Evolutionary conservation across 208 protist species (phyloP).

Genomic region (Wallacemonas sp.): DNA sequence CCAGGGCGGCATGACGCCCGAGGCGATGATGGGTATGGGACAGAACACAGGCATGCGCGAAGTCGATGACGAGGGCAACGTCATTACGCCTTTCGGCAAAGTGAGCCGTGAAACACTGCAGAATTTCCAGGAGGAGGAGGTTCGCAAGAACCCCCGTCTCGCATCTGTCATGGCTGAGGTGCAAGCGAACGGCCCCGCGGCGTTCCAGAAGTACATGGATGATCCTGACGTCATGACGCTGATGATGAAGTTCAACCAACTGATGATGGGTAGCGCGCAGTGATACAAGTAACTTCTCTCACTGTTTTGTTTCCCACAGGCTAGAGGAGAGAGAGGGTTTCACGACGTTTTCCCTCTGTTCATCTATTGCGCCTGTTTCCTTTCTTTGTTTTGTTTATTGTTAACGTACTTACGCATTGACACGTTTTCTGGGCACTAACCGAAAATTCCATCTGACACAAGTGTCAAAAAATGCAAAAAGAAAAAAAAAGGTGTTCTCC

Average conservation of each 20-base stretch:
- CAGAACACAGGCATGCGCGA: constrained; percentile 35
- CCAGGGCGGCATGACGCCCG: constrained; percentile 37
- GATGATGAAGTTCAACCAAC: constrained; percentile 84
- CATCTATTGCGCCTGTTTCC: too few species aligned
- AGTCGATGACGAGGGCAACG: constrained; percentile 55
- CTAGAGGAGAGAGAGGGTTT: neutral
- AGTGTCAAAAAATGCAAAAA: too few species aligned
- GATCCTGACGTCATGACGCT: constrained; percentile 91
- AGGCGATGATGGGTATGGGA: constrained; percentile 48
- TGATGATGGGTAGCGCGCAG: constrained; percentile 36
- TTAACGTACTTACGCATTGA: too few species aligned
- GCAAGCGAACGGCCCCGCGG: constrained; percentile 69
- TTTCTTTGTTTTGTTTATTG: too few species aligned
- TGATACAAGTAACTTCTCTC: too few species aligned
- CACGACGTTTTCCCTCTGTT: neutral
- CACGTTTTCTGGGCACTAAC: too few species aligned
- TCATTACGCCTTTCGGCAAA: constrained; percentile 81
- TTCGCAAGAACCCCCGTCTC: constrained; percentile 84
- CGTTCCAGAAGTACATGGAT: constrained; percentile 90
- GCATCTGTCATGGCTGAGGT: constrained; percentile 84
- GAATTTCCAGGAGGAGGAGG: constrained; percentile 69
- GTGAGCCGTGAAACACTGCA: constrained; percentile 64
- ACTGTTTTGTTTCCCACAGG: too few species aligned
- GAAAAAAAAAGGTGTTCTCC: too few species aligned
- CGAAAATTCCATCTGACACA: too few species aligned